Evolutionary conservation across 2,329 filamentous ascomycete genomes (phyloP).

Genomic region (Penicillium sp.): DNA sequence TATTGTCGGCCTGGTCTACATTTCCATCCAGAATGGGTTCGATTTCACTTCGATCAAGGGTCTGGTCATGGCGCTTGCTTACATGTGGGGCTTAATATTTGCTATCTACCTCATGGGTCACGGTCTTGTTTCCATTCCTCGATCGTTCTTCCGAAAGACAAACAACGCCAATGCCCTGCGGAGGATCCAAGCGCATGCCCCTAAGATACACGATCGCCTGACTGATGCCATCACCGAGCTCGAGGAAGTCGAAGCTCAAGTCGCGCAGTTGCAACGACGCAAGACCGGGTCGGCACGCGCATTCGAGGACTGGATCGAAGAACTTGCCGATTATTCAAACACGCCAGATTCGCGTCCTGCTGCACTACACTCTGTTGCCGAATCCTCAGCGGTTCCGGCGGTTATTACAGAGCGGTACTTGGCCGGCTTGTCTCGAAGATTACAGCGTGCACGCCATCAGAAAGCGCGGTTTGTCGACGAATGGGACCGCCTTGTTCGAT

Average conservation of each 20-base stretch:
- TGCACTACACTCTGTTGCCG: conserved; percentile 31
- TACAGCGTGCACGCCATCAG: conserved; percentile 77
- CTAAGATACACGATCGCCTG: conserved; percentile 79
- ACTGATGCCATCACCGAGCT: conserved; percentile 76
- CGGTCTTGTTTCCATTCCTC: conserved; percentile 84
- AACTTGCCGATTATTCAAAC: conserved; percentile 73
- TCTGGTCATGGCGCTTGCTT: conserved; percentile 87
- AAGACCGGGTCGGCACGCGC: conserved; percentile 73
- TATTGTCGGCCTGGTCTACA: conserved; percentile 71
- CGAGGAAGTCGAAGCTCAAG: conserved; percentile 76
- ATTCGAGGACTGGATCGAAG: conserved; percentile 93
- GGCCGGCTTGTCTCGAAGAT: conserved; percentile 78
- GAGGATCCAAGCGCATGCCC: conserved; percentile 72
- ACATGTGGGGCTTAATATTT: conserved; percentile 85
- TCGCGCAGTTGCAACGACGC: conserved; percentile 71
- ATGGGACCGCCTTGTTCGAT: conserved; percentile 75
- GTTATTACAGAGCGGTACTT: conserved; percentile 92
- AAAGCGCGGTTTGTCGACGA: conserved; percentile 78
- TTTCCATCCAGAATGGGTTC: conserved; percentile 74
- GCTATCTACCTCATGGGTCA: conserved; percentile 98
- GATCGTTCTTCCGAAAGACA: conserved; percentile 73
- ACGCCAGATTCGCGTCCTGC: conserved; percentile 57
- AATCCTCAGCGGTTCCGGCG: conserved; percentile 59
- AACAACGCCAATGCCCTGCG: conserved; percentile 70
- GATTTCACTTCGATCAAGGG: conserved; percentile 71